These are phyloP conservation scores for Cydonia oblonga DNA, from an alignment of 331 rosid genomes.

Conservation along the genomic window DNA sequence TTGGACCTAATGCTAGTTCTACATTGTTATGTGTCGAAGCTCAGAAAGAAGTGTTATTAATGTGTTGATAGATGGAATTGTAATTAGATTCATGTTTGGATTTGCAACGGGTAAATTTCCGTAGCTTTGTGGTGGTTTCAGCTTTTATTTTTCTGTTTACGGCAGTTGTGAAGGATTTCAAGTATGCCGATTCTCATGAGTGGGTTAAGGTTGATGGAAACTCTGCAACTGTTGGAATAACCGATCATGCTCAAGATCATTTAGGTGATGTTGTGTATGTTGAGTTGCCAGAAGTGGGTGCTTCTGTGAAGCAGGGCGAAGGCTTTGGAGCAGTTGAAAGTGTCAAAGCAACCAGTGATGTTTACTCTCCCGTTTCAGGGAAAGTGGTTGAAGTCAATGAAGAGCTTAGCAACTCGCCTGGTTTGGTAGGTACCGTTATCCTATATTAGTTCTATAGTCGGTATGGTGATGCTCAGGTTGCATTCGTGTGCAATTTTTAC, in stretches of 20 bases:
- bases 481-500: not conserved
- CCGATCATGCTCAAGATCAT: conserved; percentile 95
- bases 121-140: not conserved
- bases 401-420: conserved; percentile 69
- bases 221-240: conserved; percentile 74
- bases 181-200: conserved; percentile 75
- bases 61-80: not conserved
- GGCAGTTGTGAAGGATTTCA: conserved; percentile 70
- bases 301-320: conserved; percentile 44
- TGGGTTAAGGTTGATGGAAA: conserved; percentile 94
- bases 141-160: not conserved
- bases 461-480: not conserved
- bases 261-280: conserved; percentile 94
- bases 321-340: conserved; percentile 92
- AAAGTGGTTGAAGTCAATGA: conserved; percentile 57
- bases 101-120: not conserved
- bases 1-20: no score
- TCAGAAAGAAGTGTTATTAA: not conserved
- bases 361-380: conserved; percentile 81
- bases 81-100: not conserved
- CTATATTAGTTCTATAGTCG: not conserved
- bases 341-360: conserved; percentile 92
- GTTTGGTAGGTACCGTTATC: conserved; percentile 48
- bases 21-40: no score
- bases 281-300: conserved; percentile 82